Evolutionary conservation across 2,329 filamentous ascomycete genomes (phyloP).

Genomic region (Berkeleyomyces rouxiae): DNA sequence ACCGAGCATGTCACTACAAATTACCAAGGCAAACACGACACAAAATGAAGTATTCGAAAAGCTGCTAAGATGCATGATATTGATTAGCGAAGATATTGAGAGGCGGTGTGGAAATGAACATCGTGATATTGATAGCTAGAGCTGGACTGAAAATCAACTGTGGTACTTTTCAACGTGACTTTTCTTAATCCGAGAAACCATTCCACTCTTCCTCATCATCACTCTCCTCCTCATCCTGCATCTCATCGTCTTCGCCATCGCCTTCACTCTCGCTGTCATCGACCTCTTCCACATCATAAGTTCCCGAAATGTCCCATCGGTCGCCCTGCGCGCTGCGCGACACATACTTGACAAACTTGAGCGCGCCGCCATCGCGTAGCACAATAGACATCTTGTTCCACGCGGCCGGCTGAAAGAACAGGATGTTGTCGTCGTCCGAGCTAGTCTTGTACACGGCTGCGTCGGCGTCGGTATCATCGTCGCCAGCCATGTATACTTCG

Average conservation of each 20-base stretch:
- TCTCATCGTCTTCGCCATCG: slow-evolving; percentile 22
- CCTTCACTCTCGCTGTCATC: slow-evolving; percentile 28
- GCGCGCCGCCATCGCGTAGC: slow-evolving; percentile 64
- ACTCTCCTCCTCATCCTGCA: slow-evolving; percentile 20
- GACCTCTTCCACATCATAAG: slow-evolving; percentile 52
- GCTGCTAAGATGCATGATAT: no score
- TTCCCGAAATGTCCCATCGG: slow-evolving; percentile 76
- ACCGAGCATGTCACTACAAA: no score
- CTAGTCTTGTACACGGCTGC: slow-evolving; percentile 76
- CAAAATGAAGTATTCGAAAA: no score
- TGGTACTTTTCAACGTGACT: not conserved
- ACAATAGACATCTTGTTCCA: slow-evolving; percentile 94
- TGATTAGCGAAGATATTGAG: no score
- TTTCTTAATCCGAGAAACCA: slow-evolving; percentile 11
- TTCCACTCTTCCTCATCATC: slow-evolving; percentile 9
- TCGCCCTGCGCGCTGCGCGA: slow-evolving; percentile 69
- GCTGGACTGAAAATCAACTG: not conserved
- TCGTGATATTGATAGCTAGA: not conserved
- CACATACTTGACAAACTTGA: slow-evolving; percentile 95
- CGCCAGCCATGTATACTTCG: slow-evolving; percentile 86
- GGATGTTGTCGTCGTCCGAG: slow-evolving; percentile 56
- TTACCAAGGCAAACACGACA: no score
- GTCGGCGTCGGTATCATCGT: slow-evolving; percentile 54
- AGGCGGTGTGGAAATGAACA: not conserved
- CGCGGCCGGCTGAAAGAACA: slow-evolving; percentile 44